These are phyloP conservation scores for Coriolopsis trogii DNA, from an alignment of 1,284 basidiomycete genomes.

Conservation along the genomic window DNA sequence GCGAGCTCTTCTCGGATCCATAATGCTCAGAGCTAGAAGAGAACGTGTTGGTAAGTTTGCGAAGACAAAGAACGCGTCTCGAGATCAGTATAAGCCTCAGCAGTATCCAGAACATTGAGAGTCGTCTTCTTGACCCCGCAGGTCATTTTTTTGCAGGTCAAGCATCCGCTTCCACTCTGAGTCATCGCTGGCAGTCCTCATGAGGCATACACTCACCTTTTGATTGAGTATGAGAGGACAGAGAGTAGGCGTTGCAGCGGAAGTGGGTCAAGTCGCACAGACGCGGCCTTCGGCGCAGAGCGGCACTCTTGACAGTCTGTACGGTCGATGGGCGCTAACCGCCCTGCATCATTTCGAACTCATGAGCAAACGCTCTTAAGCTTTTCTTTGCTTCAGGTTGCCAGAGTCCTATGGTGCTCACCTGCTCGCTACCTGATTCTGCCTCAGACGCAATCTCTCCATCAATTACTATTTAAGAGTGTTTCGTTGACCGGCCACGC, in stretches of 20 bases:
- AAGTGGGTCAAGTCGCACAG: background rate
- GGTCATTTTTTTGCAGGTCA: conserved; percentile 49
- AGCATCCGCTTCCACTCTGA: conserved; percentile 84
- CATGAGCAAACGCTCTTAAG: too few species aligned
- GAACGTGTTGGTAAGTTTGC: conserved; percentile 7
- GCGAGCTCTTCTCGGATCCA: conserved; percentile 80
- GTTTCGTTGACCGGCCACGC: too few species aligned
- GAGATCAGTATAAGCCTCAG: conserved; percentile 51
- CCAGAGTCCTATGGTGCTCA: too few species aligned
- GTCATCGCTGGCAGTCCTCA: conserved; percentile 56
- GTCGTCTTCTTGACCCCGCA: conserved; percentile 75
- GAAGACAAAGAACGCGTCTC: background rate
- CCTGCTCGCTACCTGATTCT: too few species aligned
- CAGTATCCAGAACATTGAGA: conserved; percentile 85
- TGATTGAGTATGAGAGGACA: background rate
- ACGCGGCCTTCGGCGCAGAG: background rate
- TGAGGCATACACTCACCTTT: conserved; percentile 1
- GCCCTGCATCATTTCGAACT: too few species aligned
- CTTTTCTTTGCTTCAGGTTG: too few species aligned
- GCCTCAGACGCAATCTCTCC: too few species aligned
- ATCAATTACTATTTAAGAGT: too few species aligned
- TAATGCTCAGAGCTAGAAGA: conserved; percentile 29
- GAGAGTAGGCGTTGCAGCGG: background rate
- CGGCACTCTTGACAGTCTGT: too few species aligned
- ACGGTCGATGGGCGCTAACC: too few species aligned